Evolutionary conservation across 768 basidiomycete genomes (phyloP).

Genomic region (Macrolepiota dolichaula): DNA sequence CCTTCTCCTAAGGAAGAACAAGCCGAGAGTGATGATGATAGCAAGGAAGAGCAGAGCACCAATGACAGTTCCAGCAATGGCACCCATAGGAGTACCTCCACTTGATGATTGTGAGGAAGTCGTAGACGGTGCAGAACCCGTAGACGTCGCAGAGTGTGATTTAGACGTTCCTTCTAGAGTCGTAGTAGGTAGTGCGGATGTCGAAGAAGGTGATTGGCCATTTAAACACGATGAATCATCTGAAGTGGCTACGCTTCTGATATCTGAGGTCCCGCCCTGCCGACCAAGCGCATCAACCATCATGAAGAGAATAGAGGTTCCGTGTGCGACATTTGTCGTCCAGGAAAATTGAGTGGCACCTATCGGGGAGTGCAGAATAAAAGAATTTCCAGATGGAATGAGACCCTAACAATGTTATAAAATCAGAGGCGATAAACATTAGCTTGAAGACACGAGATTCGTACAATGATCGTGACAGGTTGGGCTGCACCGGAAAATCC

Average conservation of each 20-base stretch:
- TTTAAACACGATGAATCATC: constrained; percentile 51
- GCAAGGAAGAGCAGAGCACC: constrained; percentile 53
- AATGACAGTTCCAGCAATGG: constrained; percentile 50
- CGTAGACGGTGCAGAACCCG: constrained; percentile 14
- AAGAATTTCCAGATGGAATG: constrained; percentile 58
- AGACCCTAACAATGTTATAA: constrained; percentile 39
- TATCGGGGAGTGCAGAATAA: constrained; percentile 39
- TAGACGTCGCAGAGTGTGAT: constrained; percentile 16
- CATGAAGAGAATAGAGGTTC: constrained; percentile 55
- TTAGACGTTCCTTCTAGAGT: constrained; percentile 23
- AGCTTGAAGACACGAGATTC: constrained; percentile 10
- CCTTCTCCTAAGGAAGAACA: constrained; percentile 44
- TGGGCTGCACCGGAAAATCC: constrained; percentile 41
- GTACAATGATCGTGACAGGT: constrained; percentile 54
- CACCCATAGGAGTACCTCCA: constrained; percentile 34
- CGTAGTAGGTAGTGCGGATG: constrained; percentile 21
- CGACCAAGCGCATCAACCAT: constrained; percentile 49
- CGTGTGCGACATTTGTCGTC: constrained; percentile 53
- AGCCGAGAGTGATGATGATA: constrained; percentile 44
- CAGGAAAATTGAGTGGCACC: constrained; percentile 45
- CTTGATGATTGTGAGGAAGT: neutral
- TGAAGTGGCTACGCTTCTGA: constrained; percentile 43
- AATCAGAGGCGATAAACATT: neutral
- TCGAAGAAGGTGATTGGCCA: constrained; percentile 50
- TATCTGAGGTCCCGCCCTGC: constrained; percentile 59